A percentile compares a stretch with the other conserved stretches of the same genome.
Conservation (phyloP, 1,139 yeast genomes). For the Saccharomyces pastorianus region DNA sequence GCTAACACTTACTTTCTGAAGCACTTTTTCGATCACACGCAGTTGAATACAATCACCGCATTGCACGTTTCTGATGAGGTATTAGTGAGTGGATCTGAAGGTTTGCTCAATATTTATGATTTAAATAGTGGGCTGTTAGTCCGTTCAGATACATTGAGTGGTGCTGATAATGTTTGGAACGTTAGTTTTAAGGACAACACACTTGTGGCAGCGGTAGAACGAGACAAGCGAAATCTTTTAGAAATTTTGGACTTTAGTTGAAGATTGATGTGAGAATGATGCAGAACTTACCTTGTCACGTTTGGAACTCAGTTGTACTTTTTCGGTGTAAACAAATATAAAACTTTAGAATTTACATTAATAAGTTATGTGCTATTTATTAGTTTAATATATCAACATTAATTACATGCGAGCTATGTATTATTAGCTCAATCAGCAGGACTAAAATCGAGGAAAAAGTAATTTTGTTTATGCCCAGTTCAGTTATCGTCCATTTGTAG, state of each 20-base stretch:
- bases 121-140: constrained; percentile 67
- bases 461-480: too few species aligned
- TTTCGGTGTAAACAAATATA: too few species aligned
- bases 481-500: too few species aligned
- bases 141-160: constrained; percentile 59
- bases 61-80: constrained; percentile 82
- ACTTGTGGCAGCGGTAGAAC: constrained; percentile 82
- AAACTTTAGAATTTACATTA: not conserved
- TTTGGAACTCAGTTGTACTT: not conserved
- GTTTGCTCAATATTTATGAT: constrained; percentile 78
- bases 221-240: constrained; percentile 55
- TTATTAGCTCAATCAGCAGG: too few species aligned
- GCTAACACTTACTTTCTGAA: constrained; percentile 64
- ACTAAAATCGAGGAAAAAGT: too few species aligned
- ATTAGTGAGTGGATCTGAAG: constrained; percentile 82
- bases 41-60: constrained; percentile 83
- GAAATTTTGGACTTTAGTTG: constrained; percentile 76
- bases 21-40: constrained; percentile 73
- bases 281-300: not conserved
- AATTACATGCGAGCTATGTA: too few species aligned
- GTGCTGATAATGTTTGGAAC: constrained; percentile 88
- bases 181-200: constrained; percentile 76
- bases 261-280: not conserved
- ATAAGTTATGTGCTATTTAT: too few species aligned
- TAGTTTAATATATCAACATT: too few species aligned